phyloP scores from a whole-genome alignment of 345 rosid genomes.

The Cochlearia excelsa region DNA sequence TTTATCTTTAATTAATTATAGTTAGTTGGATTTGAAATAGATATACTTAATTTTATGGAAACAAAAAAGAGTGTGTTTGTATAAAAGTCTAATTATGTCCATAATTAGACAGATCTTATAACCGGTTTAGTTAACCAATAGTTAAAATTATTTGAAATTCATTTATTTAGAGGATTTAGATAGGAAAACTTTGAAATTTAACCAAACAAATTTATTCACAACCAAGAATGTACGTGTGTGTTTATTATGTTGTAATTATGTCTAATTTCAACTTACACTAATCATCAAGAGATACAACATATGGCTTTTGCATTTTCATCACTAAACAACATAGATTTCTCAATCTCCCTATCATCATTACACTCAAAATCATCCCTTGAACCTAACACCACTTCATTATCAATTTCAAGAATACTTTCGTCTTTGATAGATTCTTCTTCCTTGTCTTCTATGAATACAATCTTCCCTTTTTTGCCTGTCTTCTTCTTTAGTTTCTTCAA shows the following conservation, averaged over 20 bases:
- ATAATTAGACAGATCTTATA: too few species aligned
- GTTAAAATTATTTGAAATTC: too few species aligned
- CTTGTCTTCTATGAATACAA: conserved; percentile 33
- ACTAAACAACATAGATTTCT: conserved; percentile 32
- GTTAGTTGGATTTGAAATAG: too few species aligned
- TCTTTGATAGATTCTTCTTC: conserved; percentile 24
- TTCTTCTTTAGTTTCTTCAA: conserved; percentile 70
- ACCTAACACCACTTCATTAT: conserved; percentile 18
- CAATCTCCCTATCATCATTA: background rate
- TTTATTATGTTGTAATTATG: background rate
- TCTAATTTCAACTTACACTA: conserved; percentile 7
- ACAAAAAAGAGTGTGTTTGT: too few species aligned
- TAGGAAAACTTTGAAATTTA: too few species aligned
- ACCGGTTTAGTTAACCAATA: too few species aligned
- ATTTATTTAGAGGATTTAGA: too few species aligned
- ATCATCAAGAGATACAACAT: conserved; percentile 26
- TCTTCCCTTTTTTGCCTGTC: conserved; percentile 58
- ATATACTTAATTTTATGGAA: too few species aligned
- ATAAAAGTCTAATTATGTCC: too few species aligned
- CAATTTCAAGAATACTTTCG: conserved; percentile 26
- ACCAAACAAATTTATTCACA: background rate
- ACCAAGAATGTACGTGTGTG: background rate
- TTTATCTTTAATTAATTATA: too few species aligned
- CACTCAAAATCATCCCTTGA: conserved; percentile 14
- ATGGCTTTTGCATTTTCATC: conserved; percentile 34